Evolutionary conservation across 2,329 filamentous ascomycete genomes (phyloP), one percentile per base, ranked within the genome.

Genomic region (Botrytis fragariae): DNA sequence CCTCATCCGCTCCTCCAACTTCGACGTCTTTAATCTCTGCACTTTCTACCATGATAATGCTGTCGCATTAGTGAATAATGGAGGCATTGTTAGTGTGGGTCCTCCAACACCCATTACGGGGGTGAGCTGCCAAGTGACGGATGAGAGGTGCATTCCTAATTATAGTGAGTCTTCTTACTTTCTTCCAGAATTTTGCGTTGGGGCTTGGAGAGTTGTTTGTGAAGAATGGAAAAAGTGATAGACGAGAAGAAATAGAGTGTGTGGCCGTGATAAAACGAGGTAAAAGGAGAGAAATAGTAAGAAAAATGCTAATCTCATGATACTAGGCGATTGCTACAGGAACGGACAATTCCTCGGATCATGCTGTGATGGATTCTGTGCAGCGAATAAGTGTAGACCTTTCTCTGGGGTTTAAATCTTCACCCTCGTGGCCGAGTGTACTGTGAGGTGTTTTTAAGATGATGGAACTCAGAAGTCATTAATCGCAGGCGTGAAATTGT

Each of bases 351-450:
- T 72, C 25, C 22, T 72, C 0, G 71, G 71, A 18, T 12, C 61
- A 10, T 72, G 71, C 62, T 72, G 71, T 32, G 71, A 72, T 60
- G 71, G 71, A 22, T 72, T 48, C 10, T 72, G 71, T 60, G 71
- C 71, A 4, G 71, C 62, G 6, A 60, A 72, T 59, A 72, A 72
- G 16, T 72, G 71, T 39, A 67, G 71, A 64, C 71, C 71, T 60
- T 72, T 68, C 44, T 54, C 35, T 64, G 48, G 48, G 4, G 14
- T 69, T 54, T 69, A 69, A 16, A 7, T 4, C 3, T 2, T n/a
- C 6, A 16, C 25, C n/a, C 12, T n/a, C 37, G 5, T 62, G 3
- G 42, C 9, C 3, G 22, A 14, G 14, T 16, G 51, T 6, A 29
- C 0, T 29, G 0, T 29, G 1, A 29, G 7, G 6, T 8, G 6